A percentile compares a stretch with the other conserved stretches of the same genome.
Conservation (phyloP, 495 filamentous ascomycete species). For the Lentithecium fluviatile region DNA sequence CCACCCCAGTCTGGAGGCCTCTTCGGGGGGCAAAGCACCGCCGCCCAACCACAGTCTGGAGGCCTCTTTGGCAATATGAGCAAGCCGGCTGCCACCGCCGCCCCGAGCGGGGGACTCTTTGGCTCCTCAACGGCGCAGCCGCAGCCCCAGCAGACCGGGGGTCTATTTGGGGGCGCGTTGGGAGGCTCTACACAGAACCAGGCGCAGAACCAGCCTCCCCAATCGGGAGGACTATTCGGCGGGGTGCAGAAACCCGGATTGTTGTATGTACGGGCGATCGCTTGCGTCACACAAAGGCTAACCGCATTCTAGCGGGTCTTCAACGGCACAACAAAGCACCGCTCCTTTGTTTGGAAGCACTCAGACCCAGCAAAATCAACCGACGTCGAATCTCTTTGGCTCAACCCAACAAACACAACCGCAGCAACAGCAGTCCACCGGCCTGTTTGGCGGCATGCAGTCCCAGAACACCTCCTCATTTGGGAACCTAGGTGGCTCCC, state of each 20-base stretch:
- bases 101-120: conserved; percentile 51
- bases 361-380: conserved; percentile 26
- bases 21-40: conserved; percentile 38
- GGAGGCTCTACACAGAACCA: conserved; percentile 41
- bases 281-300: conserved; percentile 20
- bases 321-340: conserved; percentile 28
- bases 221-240: conserved; percentile 43
- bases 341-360: conserved; percentile 41
- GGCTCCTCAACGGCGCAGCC: conserved; percentile 48
- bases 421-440: conserved; percentile 15
- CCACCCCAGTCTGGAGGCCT: conserved; percentile 45
- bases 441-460: conserved; percentile 18
- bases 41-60: conserved; percentile 43
- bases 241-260: conserved; percentile 31
- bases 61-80: conserved; percentile 45
- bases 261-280: conserved; percentile 32
- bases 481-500: conserved; percentile 47
- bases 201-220: conserved; percentile 38
- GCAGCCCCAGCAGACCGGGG: conserved; percentile 48
- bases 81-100: conserved; percentile 25
- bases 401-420: conserved; percentile 28
- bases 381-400: conserved; percentile 34
- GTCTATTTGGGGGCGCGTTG: conserved; percentile 43
- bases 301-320: conserved; percentile 29
- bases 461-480: conserved; percentile 18